A percentile compares a stretch with the other conserved stretches of the same genome.
Evolutionary conservation across 2,329 filamentous ascomycete species (phyloP).

Genomic region (Pyricularia sp.): DNA sequence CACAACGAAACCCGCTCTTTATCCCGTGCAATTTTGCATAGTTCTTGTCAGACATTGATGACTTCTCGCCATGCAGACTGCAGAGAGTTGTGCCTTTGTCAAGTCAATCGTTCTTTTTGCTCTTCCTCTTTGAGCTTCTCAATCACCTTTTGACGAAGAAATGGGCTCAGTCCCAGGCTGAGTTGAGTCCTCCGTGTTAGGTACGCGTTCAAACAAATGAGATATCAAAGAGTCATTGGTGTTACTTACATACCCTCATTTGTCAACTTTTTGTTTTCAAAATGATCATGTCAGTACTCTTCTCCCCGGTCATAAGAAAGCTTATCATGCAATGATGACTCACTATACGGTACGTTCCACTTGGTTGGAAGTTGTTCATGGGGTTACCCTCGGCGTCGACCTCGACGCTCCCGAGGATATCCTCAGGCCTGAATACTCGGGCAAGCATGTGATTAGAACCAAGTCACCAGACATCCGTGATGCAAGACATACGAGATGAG

Average conservation of each 20-base stretch:
- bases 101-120: conserved; percentile 16
- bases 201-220: conserved; percentile 4
- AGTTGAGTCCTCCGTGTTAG: conserved; percentile 13
- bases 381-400: conserved; percentile 42
- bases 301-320: not conserved
- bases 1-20: not conserved
- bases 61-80: not conserved
- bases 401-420: conserved; percentile 60
- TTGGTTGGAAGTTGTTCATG: conserved; percentile 13
- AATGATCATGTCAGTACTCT: not conserved
- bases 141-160: conserved; percentile 42
- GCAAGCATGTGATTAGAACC: not conserved
- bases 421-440: conserved; percentile 40
- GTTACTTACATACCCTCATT: conserved; percentile 57
- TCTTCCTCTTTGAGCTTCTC: conserved; percentile 44
- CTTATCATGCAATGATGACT: not conserved
- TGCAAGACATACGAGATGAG: not conserved
- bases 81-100: not conserved
- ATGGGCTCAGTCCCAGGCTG: conserved; percentile 45
- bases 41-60: not conserved
- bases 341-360: conserved; percentile 38
- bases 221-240: not conserved
- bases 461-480: not conserved
- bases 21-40: not conserved
- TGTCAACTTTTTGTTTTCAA: conserved; percentile 33